Evolutionary conservation across 2,329 filamentous ascomycete genomes (phyloP), one percentile per base, ranked within the genome.

Genomic region (Verticillium nubilum): DNA sequence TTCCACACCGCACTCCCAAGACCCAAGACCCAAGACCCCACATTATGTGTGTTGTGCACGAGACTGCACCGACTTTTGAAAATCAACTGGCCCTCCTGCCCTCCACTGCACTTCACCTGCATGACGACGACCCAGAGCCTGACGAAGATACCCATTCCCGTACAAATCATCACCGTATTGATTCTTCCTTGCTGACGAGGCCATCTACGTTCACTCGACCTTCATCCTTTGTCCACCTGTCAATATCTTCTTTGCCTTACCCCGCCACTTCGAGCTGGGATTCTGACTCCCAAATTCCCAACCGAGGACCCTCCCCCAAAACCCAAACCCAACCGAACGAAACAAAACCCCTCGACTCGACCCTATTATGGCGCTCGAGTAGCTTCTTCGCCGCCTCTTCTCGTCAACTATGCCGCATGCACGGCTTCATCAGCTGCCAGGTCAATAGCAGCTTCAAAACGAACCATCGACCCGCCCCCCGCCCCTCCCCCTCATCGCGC

Each of bases 401-500:
- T 64, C 63, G 68, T 61, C 61, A 64, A 77, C 68, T 71, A 78
- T 78, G 76, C 72, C 76, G 74, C 64, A 76, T 77, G 73, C 69
- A 69, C 70, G 65, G 64, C 60, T 58, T 63, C 47, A 57, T 68
- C 71, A 68, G 76, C 75, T 77, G 75, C 75, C 73, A 63, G 70
- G 69, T 66, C 73, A 72, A 74, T 77, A 78, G 75, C 76, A 76
- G 75, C 74, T 67, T 70, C 27, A 50, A 56, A 28, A 52, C 29
- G 23, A 52, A 58, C 23, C 54, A 62, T 54, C 54, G 56, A 63
- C 61, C 53, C 55, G 19, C 52, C 26, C 23, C 13, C 27, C 55
- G 52, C 54, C 57, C 58, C 42, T 61, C 59, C 59, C 61, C 61
- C 58, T 60, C 50, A 42, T 57, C 60, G 60, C 63, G 55, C 58